phyloP scores from a whole-genome alignment of 176 grass and related monocot species.

The Chrysopogon serrulatus region DNA sequence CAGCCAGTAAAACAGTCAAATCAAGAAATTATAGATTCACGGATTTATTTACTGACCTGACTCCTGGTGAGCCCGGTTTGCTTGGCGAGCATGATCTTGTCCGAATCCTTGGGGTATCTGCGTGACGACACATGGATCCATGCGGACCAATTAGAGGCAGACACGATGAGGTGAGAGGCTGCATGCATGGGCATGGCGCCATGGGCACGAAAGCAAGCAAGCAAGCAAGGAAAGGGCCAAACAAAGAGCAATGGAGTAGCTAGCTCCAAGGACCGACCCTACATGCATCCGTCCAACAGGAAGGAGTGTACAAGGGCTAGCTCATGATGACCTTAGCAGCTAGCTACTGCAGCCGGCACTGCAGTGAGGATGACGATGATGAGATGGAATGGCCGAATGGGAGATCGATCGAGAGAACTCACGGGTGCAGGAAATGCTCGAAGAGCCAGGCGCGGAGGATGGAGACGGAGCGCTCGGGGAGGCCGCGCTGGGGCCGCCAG shows the following conservation, averaged over 20 bases:
- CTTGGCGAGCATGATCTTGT: constrained; percentile 98
- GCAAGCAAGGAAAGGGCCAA: neutral
- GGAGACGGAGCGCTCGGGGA: constrained; percentile 94
- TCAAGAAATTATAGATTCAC: neutral
- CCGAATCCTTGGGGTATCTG: constrained; percentile 99
- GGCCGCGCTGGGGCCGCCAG: constrained; percentile 87
- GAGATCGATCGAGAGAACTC: neutral
- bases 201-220: neutral
- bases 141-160: neutral
- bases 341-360: neutral
- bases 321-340: no score
- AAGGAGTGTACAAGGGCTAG: no score
- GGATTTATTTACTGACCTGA: constrained; percentile 48
- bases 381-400: no score
- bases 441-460: constrained; percentile 98
- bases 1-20: neutral
- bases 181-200: neutral
- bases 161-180: constrained; percentile 16
- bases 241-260: neutral
- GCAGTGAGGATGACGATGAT: no score
- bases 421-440: constrained; percentile 99
- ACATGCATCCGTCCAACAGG: no score
- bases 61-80: constrained; percentile 96
- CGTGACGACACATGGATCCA: constrained; percentile 29
- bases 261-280: no score